phyloP scores from a whole-genome alignment of 148 eudicot genomes.

The Beta vulgaris region DNA sequence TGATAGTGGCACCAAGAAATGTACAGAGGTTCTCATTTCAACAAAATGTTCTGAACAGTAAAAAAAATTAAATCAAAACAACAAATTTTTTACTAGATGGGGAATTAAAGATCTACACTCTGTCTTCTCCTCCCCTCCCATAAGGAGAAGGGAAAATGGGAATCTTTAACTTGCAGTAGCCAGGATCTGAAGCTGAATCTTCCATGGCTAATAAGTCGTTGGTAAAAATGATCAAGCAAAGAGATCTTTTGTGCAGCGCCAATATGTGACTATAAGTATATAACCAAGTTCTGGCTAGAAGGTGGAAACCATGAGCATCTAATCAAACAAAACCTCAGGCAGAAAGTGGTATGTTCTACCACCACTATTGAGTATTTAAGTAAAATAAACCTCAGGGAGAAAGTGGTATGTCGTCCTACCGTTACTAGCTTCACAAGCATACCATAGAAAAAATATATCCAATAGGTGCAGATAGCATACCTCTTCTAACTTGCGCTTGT shows the following conservation, averaged over 20 bases:
- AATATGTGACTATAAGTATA: background rate
- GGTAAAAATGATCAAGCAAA: background rate
- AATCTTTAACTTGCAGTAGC: background rate
- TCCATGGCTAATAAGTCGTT: background rate
- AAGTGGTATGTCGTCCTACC: background rate
- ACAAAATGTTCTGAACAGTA: no score
- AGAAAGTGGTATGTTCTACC: background rate
- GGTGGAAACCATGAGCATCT: background rate
- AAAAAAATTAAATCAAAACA: no score
- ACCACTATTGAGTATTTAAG: background rate
- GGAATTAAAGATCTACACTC: background rate
- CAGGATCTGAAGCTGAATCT: background rate
- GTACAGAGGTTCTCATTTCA: background rate
- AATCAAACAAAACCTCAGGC: background rate
- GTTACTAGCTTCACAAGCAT: background rate
- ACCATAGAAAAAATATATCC: background rate
- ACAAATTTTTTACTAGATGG: no score
- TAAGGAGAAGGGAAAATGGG: background rate
- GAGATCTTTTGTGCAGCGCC: background rate
- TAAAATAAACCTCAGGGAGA: background rate
- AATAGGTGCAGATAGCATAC: slow-evolving; percentile 39
- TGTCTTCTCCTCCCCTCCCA: background rate
- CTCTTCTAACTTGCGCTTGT: slow-evolving; percentile 68
- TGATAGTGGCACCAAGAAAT: background rate
- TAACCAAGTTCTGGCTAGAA: background rate